These are phyloP conservation scores for Andrographis paniculata DNA, from an alignment of 305 asterid species.

Conservation along the genomic window DNA sequence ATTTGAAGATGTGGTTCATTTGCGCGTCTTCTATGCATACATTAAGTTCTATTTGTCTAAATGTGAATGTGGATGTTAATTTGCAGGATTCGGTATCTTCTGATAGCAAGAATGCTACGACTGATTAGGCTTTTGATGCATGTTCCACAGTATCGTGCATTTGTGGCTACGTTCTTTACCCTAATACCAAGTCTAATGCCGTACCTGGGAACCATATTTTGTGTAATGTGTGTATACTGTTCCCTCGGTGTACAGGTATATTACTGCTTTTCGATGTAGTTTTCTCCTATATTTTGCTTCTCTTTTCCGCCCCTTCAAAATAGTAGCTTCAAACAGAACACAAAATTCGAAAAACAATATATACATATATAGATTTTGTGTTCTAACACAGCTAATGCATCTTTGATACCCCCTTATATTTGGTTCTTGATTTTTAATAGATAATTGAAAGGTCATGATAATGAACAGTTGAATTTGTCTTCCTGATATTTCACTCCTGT, in stretches of 20 bases:
- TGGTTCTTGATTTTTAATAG: no score
- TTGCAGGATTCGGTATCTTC: conserved; percentile 96
- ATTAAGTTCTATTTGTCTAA: conserved; percentile 12
- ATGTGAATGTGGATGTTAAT: conserved; percentile 1
- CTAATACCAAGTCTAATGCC: conserved; percentile 97
- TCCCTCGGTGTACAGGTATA: conserved; percentile 90
- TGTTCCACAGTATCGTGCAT: conserved; percentile 80
- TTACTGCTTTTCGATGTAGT: conserved; percentile 9
- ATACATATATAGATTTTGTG: no score
- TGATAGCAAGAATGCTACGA: conserved; percentile 90
- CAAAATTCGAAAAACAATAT: no score
- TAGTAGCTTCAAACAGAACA: no score
- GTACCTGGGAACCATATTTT: conserved; percentile 85
- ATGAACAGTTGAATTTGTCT: no score
- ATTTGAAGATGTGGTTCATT: not conserved
- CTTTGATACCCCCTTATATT: no score
- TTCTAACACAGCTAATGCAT: no score
- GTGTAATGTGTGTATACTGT: conserved; percentile 86
- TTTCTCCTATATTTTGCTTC: conserved; percentile 8
- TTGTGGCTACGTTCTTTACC: conserved; percentile 89
- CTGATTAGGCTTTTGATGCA: conserved; percentile 91
- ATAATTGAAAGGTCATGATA: no score
- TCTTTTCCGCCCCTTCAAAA: conserved; percentile 6
- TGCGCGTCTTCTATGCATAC: conserved; percentile 1
- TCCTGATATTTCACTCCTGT: no score